These are phyloP conservation scores for Maudiozyma serrabonitensis DNA, from an alignment of 805 yeast genomes.

Conservation along the genomic window DNA sequence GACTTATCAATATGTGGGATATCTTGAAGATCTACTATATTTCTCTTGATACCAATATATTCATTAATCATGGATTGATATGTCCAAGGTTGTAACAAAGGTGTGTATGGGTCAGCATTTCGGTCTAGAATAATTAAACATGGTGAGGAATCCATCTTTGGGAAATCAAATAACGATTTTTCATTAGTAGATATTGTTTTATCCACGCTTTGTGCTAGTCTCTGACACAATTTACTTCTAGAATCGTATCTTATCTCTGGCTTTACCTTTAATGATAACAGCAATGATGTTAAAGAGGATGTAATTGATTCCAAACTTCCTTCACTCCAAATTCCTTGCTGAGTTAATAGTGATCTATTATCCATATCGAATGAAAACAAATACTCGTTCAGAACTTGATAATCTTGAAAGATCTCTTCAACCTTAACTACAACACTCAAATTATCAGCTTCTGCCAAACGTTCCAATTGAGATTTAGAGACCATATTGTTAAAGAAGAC, in stretches of 20 bases:
- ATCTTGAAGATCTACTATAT: slow-evolving; percentile 58
- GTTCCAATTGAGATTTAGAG: slow-evolving; percentile 69
- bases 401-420: slow-evolving; percentile 80
- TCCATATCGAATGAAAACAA: slow-evolving; percentile 42
- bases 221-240: slow-evolving; percentile 53
- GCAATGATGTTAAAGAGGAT: slow-evolving; percentile 19
- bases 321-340: slow-evolving; percentile 23
- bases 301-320: slow-evolving; percentile 16
- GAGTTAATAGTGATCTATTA: slow-evolving; percentile 15
- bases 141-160: slow-evolving; percentile 58
- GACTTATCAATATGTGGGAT: slow-evolving; percentile 51
- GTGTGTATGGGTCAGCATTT: slow-evolving; percentile 85
- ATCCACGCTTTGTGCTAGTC: slow-evolving; percentile 58
- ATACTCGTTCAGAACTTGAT: slow-evolving; percentile 60
- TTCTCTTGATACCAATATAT: slow-evolving; percentile 69
- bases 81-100: slow-evolving; percentile 92
- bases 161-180: slow-evolving; percentile 59
- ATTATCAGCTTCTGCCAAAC: slow-evolving; percentile 85
- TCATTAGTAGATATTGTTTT: slow-evolving; percentile 46
- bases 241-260: slow-evolving; percentile 71
- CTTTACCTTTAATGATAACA: slow-evolving; percentile 58
- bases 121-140: slow-evolving; percentile 70
- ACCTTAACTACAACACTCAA: slow-evolving; percentile 68
- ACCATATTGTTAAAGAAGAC: slow-evolving; percentile 70
- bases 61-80: slow-evolving; percentile 97